Conservation (phyloP, 2,329 filamentous ascomycete species). For the Penicillium sp. region DNA sequence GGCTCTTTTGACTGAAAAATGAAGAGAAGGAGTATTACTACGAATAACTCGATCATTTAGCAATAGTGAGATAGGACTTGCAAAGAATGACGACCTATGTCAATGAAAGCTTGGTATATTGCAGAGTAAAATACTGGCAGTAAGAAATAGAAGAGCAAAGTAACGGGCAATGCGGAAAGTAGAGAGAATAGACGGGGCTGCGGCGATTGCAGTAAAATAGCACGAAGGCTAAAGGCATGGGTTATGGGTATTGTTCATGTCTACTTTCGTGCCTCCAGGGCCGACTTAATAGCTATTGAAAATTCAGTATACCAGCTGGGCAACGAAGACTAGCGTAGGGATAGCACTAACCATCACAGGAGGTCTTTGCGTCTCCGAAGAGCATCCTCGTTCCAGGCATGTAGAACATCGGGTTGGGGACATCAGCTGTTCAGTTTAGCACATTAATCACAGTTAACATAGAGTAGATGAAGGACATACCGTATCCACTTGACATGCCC, state of each 20-base stretch:
- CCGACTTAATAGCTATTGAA: constrained; percentile 42
- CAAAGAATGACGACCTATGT: neutral
- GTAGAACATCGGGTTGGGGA: constrained; percentile 90
- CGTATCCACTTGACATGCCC: constrained; percentile 82
- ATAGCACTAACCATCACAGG: constrained; percentile 64
- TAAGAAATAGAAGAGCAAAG: neutral
- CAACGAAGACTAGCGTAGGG: neutral
- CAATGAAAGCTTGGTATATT: constrained; percentile 1
- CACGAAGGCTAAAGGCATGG: neutral
- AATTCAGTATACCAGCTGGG: neutral
- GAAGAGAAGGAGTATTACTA: neutral
- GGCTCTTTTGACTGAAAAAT: neutral
- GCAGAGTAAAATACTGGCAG: neutral
- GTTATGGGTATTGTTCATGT: neutral
- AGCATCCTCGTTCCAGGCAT: constrained; percentile 88
- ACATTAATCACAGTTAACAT: neutral
- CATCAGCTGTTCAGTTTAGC: constrained; percentile 59
- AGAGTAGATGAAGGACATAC: constrained; percentile 44
- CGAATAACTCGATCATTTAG: no score
- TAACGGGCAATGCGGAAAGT: neutral
- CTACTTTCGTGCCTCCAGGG: constrained; percentile 32
- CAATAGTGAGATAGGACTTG: neutral
- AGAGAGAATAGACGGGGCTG: neutral
- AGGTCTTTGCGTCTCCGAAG: constrained; percentile 82
- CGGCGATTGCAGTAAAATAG: neutral